These are phyloP conservation scores for Cyberlindnera amylophila DNA, from an alignment of 805 yeast species.

Conservation along the genomic window DNA sequence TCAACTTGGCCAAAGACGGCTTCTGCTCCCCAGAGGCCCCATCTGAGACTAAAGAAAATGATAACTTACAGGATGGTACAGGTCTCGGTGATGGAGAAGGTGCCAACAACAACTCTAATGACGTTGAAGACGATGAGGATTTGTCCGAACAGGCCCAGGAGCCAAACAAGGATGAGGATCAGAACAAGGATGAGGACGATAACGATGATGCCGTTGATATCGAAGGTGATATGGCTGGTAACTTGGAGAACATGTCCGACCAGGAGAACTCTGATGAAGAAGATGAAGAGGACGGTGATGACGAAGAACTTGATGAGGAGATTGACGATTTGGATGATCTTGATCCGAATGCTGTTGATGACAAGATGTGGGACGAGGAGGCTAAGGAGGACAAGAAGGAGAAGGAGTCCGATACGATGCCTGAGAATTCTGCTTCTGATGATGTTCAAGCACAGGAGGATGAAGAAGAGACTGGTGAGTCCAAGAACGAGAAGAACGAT, in stretches of 20 bases:
- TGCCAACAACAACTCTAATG: slow-evolving; percentile 73
- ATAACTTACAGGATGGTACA: slow-evolving; percentile 78
- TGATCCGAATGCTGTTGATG: slow-evolving; percentile 94
- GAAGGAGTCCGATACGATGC: slow-evolving; percentile 71
- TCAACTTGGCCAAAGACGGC: slow-evolving; percentile 68
- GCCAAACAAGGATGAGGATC: slow-evolving; percentile 68
- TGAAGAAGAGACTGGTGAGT: slow-evolving; percentile 26
- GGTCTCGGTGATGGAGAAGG: slow-evolving; percentile 94
- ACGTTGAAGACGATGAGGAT: slow-evolving; percentile 90
- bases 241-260: slow-evolving; percentile 64
- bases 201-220: slow-evolving; percentile 89
- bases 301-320: slow-evolving; percentile 82
- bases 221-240: slow-evolving; percentile 98
- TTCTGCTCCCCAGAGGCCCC: slow-evolving; percentile 91
- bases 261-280: slow-evolving; percentile 51
- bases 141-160: slow-evolving; percentile 66
- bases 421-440: slow-evolving; percentile 50
- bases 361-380: slow-evolving; percentile 97
- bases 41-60: slow-evolving; percentile 53
- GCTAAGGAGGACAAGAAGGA: slow-evolving; percentile 73
- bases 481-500: slow-evolving; percentile 29
- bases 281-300: slow-evolving; percentile 51
- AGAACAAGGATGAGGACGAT: slow-evolving; percentile 58
- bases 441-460: slow-evolving; percentile 39
- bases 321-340: slow-evolving; percentile 83